phyloP scores from a whole-genome alignment of 208 protist genomes.

The Leishmania major region DNA sequence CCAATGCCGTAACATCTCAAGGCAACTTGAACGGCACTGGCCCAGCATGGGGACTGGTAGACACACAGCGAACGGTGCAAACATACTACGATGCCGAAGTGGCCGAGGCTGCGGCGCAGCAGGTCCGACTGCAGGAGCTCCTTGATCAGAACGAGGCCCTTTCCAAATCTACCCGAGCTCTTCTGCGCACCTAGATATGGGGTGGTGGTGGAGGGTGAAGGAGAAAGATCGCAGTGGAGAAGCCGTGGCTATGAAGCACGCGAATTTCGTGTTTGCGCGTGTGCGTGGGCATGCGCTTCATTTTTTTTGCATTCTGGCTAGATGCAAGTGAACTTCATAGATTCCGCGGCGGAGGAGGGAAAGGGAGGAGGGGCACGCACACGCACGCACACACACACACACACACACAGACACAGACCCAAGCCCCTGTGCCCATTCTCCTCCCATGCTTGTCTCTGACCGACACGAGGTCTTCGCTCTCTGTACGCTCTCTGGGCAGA shows the following conservation, averaged over 20 bases:
- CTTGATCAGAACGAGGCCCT: slow-evolving; percentile 43
- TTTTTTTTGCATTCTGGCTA: background rate
- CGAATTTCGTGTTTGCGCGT: background rate
- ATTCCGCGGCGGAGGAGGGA: background rate
- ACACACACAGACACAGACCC: background rate
- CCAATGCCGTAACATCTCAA: background rate
- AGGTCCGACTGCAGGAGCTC: slow-evolving; percentile 33
- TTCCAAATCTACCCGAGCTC: slow-evolving; percentile 34
- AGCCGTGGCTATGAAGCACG: background rate
- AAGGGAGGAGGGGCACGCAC: background rate
- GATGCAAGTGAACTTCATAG: background rate
- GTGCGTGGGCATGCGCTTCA: background rate
- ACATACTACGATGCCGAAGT: slow-evolving; percentile 20
- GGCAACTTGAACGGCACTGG: background rate
- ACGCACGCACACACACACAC: too few species aligned
- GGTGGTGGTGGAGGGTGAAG: background rate
- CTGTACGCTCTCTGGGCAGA: background rate
- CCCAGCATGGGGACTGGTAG: background rate
- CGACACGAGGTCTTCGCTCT: background rate
- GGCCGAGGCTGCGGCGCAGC: slow-evolving; percentile 18
- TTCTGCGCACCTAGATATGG: slow-evolving; percentile 27
- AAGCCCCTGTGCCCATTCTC: background rate
- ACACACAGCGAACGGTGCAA: slow-evolving; percentile 5
- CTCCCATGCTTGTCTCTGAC: background rate
- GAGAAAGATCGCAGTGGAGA: background rate